Conservation (phyloP, 2,329 filamentous ascomycete species). For the Ceratocystis cubensis region DNA sequence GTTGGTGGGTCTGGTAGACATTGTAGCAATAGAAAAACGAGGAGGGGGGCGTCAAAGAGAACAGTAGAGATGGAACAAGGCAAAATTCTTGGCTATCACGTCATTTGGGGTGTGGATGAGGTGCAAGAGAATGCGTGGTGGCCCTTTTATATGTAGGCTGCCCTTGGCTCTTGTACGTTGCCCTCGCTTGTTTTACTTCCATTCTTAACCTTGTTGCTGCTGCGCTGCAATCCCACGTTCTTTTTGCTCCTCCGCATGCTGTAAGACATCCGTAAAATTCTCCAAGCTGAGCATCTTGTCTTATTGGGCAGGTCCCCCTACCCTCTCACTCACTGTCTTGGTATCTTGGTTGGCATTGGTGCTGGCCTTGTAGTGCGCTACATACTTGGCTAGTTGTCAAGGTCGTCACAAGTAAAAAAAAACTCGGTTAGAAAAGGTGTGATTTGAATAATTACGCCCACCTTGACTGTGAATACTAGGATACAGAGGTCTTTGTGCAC, state of each 20-base stretch:
- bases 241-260: not conserved
- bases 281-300: not conserved
- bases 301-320: not conserved
- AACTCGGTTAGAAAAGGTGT: too few relatives aligned
- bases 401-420: too few relatives aligned
- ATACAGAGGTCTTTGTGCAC: not conserved
- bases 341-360: not conserved
- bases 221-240: not conserved
- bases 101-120: slow-evolving; percentile 10
- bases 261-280: slow-evolving; percentile 1
- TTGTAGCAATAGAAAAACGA: not conserved
- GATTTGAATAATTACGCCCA: not conserved
- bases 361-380: too few relatives aligned
- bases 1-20: slow-evolving; percentile 17
- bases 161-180: not conserved
- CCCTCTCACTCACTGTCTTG: not conserved
- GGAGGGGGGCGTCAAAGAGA: not conserved
- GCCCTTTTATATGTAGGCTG: slow-evolving; percentile 16
- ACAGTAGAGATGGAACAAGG: not conserved
- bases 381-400: not conserved
- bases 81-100: slow-evolving; percentile 10
- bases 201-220: too few relatives aligned
- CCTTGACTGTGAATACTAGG: not conserved
- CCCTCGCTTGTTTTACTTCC: not conserved
- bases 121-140: not conserved